Base-by-base conservation (phyloP, 768 basidiomycete species). In the Russula compacta region DNA sequence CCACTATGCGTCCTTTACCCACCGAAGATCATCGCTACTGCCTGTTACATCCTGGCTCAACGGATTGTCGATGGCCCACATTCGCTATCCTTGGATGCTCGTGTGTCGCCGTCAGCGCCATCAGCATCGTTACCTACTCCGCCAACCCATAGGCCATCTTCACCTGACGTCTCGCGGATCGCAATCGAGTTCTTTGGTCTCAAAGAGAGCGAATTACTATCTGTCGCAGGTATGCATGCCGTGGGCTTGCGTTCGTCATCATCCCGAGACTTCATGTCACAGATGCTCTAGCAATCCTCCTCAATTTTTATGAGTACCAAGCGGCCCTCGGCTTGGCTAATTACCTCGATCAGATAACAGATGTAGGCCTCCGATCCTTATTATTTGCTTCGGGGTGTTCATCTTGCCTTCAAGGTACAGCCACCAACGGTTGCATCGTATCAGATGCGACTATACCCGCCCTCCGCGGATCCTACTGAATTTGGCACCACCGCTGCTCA, bases 81-180 rank as follows among this genome's bases (percentile, higher is more conserved):
- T 67, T 85, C 86, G 0, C 77, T 83, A 38, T 86, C 89, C 52
- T 76, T 92, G 21, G 84, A 89, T 69, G 84, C 86, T 46, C 81
- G 89, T 58, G 83, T 91, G 67, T 83, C 86, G 19, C 79, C 79
- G 32, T 79, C 85, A 42, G 80, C 87, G 2, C 86, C 89, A 24
- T 84, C 87, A 15, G 79, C 86, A 48, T 88, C 87, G 21, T 78
- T 92, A 64, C 89, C 87, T 53, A 91, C 88, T 6, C 89, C 89
- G 38, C 89, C 89, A 24, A 84, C 87, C 24, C 82, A 89, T 67
- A 85, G 89, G 66, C 81, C 86, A 17, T 76, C 82, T 40, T 87
- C 85, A 40, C 86, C 87, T 53, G 85, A 87, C 67, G 81, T 82
- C 19, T 80, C 82, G 43, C 79, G 87, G 60, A 83, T 83, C 68